Evolutionary conservation across 2,329 filamentous ascomycete genomes (phyloP), one percentile per base, ranked within the genome.

Genomic region (Chaetomiaceae sp.): DNA sequence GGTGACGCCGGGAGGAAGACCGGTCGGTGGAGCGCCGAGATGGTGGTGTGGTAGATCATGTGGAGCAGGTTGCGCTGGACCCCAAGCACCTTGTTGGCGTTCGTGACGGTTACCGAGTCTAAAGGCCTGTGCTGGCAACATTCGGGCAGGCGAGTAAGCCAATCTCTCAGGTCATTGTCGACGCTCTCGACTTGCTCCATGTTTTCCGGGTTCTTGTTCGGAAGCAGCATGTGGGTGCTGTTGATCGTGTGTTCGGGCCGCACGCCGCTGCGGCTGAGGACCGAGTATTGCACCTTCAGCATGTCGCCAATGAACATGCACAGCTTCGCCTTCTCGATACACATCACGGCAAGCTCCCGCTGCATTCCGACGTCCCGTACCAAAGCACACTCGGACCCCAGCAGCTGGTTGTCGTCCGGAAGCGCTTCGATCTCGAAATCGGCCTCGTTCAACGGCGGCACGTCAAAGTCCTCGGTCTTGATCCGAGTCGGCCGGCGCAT

Each of bases 401-500:
- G 78, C 52, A 83, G 76, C 12, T 78, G 75, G 51, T 88, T 80
- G 39, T 79, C 77, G 10, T 85, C 79, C 1, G 86, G 73, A 11
- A 91, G 74, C 1, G 77, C 63, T 37, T 78, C 73, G 54, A 88
- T 81, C 59, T 95, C 88, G 60, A 97, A 96, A 61, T 97, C 91
- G 54, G 79, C 75, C 56, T 93, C 72, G 12, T 79, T 81, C 41
- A 96, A 74, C 87, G 95, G 93, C 1, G 90, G 88, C 24, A 96
- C 89, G 61, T 96, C 88, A 62, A 88, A 95, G 63, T 96, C 90
- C 58, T 93, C 87, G 50, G 89, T 84, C 72, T 94, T 94, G 66
- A 96, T 94, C 43, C 90, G 78, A 32, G 89, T 95, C 4, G 90
- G 90, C 44, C 91, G 81, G 47, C 91, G 81, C 90, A 96, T 96